Percentiles rank a stretch among this genome's conserved stretches.
phyloP scores from a whole-genome alignment of 257 asterid species.

The Ligustrum vulgare region DNA sequence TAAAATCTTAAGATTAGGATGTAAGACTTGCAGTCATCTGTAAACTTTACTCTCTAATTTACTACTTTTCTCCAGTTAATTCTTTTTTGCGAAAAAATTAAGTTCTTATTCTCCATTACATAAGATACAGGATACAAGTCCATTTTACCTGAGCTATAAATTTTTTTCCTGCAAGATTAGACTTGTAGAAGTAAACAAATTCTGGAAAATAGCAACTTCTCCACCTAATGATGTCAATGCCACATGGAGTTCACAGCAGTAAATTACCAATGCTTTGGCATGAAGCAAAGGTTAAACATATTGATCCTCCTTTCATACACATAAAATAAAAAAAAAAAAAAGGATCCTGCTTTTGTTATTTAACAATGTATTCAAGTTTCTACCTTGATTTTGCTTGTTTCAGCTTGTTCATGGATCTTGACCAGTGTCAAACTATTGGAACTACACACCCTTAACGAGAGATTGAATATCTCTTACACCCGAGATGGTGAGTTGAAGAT shows the following conservation, averaged over 20 bases:
- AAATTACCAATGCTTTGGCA: not conserved
- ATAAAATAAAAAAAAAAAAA: not conserved
- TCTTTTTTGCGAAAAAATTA: not conserved
- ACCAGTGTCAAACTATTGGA: not conserved
- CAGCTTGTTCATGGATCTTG: not conserved
- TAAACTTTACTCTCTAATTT: not conserved
- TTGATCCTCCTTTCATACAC: not conserved
- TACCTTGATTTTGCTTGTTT: not conserved
- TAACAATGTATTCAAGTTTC: not conserved
- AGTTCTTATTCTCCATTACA: not conserved
- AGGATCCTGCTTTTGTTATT: not conserved
- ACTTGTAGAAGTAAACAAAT: not conserved
- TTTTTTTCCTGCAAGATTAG: not conserved
- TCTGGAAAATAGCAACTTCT: not conserved
- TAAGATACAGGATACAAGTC: not conserved
- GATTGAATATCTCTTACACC: not conserved
- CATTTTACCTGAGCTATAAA: not conserved
- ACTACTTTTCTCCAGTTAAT: not conserved
- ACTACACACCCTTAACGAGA: not conserved
- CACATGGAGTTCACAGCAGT: not conserved
- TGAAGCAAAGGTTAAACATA: not conserved
- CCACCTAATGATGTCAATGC: not conserved
- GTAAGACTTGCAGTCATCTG: not conserved
- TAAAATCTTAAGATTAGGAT: not conserved
- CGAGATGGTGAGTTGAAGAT: not conserved